Percentiles rank a stretch among this genome's conserved stretches.
Evolutionary conservation across 352 stramenopile species (phyloP).

Genomic region (Phytophthora tubulina): DNA sequence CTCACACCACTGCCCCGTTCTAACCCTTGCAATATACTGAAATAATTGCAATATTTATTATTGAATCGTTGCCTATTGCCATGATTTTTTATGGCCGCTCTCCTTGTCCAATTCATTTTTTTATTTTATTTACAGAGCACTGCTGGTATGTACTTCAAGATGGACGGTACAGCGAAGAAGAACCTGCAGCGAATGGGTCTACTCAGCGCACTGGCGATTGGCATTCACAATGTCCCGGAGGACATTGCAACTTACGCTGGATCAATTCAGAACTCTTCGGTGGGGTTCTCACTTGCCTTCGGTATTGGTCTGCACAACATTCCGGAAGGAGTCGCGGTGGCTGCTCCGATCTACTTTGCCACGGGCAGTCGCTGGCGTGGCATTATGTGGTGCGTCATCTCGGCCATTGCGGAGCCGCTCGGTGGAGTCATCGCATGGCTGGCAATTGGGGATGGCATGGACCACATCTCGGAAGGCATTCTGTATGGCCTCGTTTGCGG

Average conservation of each 20-base stretch:
- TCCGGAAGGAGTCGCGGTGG: constrained; percentile 95
- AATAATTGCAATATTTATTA: no score
- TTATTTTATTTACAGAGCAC: no score
- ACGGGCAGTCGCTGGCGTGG: constrained; percentile 93
- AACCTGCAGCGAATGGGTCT: constrained; percentile 88
- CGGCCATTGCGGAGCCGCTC: constrained; percentile 90
- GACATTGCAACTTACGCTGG: constrained; percentile 95
- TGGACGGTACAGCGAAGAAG: constrained; percentile 45
- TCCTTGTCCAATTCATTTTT: no score
- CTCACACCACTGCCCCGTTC: no score
- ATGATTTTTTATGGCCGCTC: no score
- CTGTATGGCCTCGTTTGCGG: constrained; percentile 93
- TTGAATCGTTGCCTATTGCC: no score
- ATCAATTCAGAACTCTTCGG: constrained; percentile 85
- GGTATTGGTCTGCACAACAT: constrained; percentile 97
- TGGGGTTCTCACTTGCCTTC: constrained; percentile 91
- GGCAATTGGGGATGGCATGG: constrained; percentile 82
- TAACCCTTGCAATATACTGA: no score
- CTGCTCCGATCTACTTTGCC: constrained; percentile 97
- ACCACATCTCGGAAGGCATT: constrained; percentile 73
- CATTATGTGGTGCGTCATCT: constrained; percentile 93
- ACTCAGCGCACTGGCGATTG: constrained; percentile 94
- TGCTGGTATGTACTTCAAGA: constrained; percentile 33
- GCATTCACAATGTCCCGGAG: constrained; percentile 97
- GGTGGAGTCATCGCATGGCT: constrained; percentile 87